These are phyloP conservation scores for Desmodesmus armatus DNA, from an alignment of 139 green algal genomes.

Conservation along the genomic window DNA sequence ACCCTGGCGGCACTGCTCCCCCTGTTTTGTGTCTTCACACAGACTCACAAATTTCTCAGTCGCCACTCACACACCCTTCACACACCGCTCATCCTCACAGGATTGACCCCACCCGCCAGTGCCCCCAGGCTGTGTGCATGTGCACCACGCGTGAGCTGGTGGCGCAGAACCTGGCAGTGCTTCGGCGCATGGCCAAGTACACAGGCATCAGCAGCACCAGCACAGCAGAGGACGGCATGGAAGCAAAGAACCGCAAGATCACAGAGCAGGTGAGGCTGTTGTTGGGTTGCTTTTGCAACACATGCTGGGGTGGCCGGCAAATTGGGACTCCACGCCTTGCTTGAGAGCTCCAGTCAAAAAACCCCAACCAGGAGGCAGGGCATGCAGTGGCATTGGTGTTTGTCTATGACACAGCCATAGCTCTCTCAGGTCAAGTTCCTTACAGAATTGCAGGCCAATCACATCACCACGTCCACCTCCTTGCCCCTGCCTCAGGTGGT, in stretches of 20 bases:
- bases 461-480: too few species aligned
- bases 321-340: too few species aligned
- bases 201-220: conserved; percentile 64
- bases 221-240: conserved; percentile 53
- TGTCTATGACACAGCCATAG: too few species aligned
- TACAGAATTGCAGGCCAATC: too few species aligned
- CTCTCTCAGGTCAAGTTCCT: too few species aligned
- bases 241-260: conserved; percentile 31
- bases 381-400: too few species aligned
- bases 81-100: neutral
- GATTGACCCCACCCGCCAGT: conserved; percentile 58
- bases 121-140: conserved; percentile 95
- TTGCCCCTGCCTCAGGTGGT: too few species aligned
- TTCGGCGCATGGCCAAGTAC: conserved; percentile 93
- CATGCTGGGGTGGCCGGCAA: neutral
- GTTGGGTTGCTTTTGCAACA: neutral
- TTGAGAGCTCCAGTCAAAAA: too few species aligned
- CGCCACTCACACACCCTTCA: neutral
- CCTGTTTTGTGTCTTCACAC: too few species aligned
- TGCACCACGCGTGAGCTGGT: conserved; percentile 98
- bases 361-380: too few species aligned
- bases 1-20: too few species aligned
- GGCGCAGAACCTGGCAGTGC: conserved; percentile 91
- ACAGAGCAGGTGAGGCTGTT: conserved; percentile 43
- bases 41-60: neutral